Base-by-base conservation (phyloP, 73 alveolate genomes). In the Tetrahymena borealis region DNA sequence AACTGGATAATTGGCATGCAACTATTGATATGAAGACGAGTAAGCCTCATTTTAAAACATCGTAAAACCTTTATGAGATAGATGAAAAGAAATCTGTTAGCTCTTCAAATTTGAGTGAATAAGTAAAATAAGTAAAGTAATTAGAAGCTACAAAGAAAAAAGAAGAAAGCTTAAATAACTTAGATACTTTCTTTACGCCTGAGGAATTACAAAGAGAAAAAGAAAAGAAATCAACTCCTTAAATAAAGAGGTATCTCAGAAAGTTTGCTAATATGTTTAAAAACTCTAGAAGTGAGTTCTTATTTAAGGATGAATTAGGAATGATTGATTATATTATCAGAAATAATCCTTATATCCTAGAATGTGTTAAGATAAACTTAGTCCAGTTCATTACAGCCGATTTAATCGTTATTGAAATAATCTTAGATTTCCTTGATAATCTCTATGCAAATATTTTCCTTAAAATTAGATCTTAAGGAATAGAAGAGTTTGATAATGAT, bases 1-100 rank as follows among this genome's bases (percentile, higher is more conserved):
- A 60, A 60, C 85, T 60, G n/a, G 85, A 60, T 60, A 60, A 60
- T 60, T 60, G 85, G 85, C 85, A 60, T 60, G 85, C 85, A 24
- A 60, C 16, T n/a, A 60, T 60, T 60, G 85, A 60, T 60, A 60
- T 60, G 85, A 60, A 60, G 28, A 15, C 36, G 11, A 60, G 28
- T 60, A 60, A 60, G 13, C 85, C 85, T 24, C n/a, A 60, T 60
- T 6, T 10, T 32, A 60, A 60, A 15, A 0, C 28, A 0, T 24
- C n/a, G 18, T 18, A 18, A 10, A 60, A 32, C 10, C 4, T 60
- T 18, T 60, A 60, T n/a, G 85, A 60, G 28, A 7, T 28, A n/a
- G 85, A 60, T n/a, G 85, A 60, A 20, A 60, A 60, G 13, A 60
- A 28, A 60, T 60, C 85, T 9, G 10, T 13, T 24, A 60, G 85